Evolutionary conservation across 371 early-diverging fungal genomes (phyloP), one percentile per base, ranked within the genome.

Genomic region (Smittium mucronatum): DNA sequence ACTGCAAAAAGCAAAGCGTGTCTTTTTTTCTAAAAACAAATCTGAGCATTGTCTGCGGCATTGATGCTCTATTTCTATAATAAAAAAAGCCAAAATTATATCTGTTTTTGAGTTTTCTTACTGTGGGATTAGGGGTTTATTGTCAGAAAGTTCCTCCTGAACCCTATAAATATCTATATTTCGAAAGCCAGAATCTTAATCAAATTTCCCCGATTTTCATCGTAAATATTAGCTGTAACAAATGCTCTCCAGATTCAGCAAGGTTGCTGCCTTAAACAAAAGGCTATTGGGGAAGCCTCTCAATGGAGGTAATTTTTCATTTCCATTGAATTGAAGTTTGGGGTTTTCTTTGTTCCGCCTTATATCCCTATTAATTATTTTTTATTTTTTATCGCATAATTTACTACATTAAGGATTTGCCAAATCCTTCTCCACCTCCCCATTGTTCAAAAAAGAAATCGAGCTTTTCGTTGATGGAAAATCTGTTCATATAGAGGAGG

Each of bases 401-500:
- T 47, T 21, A 47, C 21, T 11, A 47, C 21, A 47, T 47, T 47
- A 11, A 47, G 47, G 47, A 11, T 47, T 47, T 47, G 5, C 47
- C 11, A 47, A 47, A 47, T 21, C 5, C 5, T 47, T 47, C 21
- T 47, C 47, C 47, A 11, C 47, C 21, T 11, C 47, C 47, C 21
- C 47, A 11, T 47, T 11, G 5, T 32, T 35, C 63, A 36, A 57
- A n/a, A 78, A 78, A 67, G 78, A 78, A 59, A 78, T 78, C 34
- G 93, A 93, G 77, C 84, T 93, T 74, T 93, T 93, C 78, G 85
- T 97, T 69, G 91, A 97, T 80, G 93, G 93, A 75, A 89, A 89
- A 75, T 78, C 93, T 16, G 91, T 96, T 61, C 86, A 86, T 84
- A 86, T 95, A 67, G 94, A 95, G 75, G 86, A 87, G 73, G 98